Evolutionary conservation across 2,329 filamentous ascomycete species (phyloP).

Genomic region (Ceratocystis albifundus): DNA sequence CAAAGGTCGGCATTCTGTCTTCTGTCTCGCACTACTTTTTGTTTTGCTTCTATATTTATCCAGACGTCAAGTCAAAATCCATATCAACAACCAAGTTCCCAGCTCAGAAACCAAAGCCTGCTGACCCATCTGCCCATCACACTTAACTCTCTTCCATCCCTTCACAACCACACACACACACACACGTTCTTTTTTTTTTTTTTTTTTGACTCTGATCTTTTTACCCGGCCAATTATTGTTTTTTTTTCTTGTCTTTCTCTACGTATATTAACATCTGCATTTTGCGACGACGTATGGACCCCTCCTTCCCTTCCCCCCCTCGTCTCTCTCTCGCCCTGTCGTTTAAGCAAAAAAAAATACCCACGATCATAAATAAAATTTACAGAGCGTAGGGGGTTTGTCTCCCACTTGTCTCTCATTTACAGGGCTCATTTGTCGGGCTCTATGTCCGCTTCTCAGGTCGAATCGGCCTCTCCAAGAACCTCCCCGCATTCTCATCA

Average conservation of each 20-base stretch:
- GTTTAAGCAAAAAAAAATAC: not conserved
- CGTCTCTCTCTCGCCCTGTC: constrained; percentile 2
- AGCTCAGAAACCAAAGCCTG: not conserved
- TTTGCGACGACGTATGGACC: not conserved
- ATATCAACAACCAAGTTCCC: constrained; percentile 3
- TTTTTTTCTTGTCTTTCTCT: not conserved
- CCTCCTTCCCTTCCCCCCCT: not conserved
- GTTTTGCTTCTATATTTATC: constrained; percentile 13
- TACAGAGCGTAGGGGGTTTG: not conserved
- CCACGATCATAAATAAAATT: not conserved
- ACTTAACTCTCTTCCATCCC: not conserved
- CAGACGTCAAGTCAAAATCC: constrained; percentile 11
- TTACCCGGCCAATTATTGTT: not conserved
- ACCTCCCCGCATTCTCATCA: not conserved
- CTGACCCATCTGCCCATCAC: constrained; percentile 4
- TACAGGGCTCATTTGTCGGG: not conserved
- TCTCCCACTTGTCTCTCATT: not conserved
- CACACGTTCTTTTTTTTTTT: too few relatives aligned
- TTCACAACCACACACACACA: too few relatives aligned
- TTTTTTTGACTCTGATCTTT: not conserved
- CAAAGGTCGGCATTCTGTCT: not conserved
- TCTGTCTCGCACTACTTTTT: constrained; percentile 2
- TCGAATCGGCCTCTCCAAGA: constrained; percentile 14
- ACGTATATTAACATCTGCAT: not conserved
- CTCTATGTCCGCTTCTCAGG: constrained; percentile 22